Evolutionary conservation across 352 stramenopile genomes (phyloP).

Genomic region (Phytopythium oedochilum): DNA sequence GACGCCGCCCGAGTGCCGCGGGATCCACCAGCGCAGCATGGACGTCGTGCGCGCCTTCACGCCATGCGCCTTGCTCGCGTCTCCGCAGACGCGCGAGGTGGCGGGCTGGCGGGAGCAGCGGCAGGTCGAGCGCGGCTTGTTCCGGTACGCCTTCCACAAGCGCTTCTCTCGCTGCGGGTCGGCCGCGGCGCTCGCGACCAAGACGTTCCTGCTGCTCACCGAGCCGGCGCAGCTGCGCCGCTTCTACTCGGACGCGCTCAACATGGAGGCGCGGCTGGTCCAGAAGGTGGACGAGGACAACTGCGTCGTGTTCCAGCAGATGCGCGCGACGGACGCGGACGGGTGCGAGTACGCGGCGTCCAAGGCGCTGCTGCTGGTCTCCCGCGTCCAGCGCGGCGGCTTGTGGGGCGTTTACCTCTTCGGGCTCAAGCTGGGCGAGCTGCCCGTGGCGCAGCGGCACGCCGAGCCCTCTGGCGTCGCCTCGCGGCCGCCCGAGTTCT

Average conservation of each 20-base stretch:
- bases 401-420: background rate
- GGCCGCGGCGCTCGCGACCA: background rate
- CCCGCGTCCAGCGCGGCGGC: background rate
- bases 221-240: constrained; percentile 8
- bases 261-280: constrained; percentile 15
- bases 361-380: constrained; percentile 6
- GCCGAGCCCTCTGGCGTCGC: no score
- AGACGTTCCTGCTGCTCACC: constrained; percentile 7
- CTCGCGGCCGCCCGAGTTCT: constrained; percentile 3
- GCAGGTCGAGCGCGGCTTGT: background rate
- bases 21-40: background rate
- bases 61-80: background rate
- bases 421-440: background rate
- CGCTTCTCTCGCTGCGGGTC: background rate
- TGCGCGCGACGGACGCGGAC: background rate
- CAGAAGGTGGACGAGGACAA: constrained; percentile 28
- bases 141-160: constrained; percentile 3
- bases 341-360: background rate
- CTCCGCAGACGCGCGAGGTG: background rate
- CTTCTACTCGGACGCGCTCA: constrained; percentile 17
- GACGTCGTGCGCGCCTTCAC: background rate
- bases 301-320: constrained; percentile 19
- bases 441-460: background rate
- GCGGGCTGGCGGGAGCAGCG: constrained; percentile 5
- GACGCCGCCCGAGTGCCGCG: background rate